Evolutionary conservation across 768 basidiomycete species (phyloP), one percentile per base, ranked within the genome.

Genomic region (Pisolithus albus): DNA sequence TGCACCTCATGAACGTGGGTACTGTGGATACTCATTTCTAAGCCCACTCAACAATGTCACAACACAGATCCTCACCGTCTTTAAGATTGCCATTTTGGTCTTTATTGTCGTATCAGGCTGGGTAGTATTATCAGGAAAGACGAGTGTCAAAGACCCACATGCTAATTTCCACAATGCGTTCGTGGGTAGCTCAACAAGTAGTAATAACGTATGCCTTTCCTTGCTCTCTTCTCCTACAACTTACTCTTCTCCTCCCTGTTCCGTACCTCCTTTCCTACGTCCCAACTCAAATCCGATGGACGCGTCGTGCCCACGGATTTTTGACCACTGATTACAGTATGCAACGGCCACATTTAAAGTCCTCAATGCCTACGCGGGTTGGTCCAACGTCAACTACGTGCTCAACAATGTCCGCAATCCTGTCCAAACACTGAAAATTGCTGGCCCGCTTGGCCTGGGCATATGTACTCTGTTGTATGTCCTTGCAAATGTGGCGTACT

Each of bases 291-390:
- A 34, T 11, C 11, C 32, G 3, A 34, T 11, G 9, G 11, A 34
- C 10, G 11, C 4, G 32, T 2, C 4, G 10, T 34, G 11, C 32
- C 32, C 11, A 34, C 4, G 32, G 32, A 11, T 34, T 11, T 34
- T 11, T 11, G 32, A 41, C 5, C 23, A 39, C n/a, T 1, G 24
- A 10, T 38, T 7, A n/a, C 47, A 81, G 80, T 83, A 81, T 50
- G 81, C 79, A 1, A 79, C 80, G 0, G 81, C 79, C 2, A 80
- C 73, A 0, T 80, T 79, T 73, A 81, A 82, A 54, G 78, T 83
- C 23, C 64, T 82, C 21, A 69, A 71, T 49, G 61, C 74, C 1
- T 78, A 74, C 51, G 41, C 61, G 1, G 80, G 80, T 5, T 81
- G 81, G 80, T 76, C 76, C 2, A 77, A 75, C 42, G 75, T 77